Percentiles rank a stretch among this genome's conserved stretches.
Evolutionary conservation across 2,329 filamentous ascomycete genomes (phyloP).

Genomic region (Aureobasidium musti): DNA sequence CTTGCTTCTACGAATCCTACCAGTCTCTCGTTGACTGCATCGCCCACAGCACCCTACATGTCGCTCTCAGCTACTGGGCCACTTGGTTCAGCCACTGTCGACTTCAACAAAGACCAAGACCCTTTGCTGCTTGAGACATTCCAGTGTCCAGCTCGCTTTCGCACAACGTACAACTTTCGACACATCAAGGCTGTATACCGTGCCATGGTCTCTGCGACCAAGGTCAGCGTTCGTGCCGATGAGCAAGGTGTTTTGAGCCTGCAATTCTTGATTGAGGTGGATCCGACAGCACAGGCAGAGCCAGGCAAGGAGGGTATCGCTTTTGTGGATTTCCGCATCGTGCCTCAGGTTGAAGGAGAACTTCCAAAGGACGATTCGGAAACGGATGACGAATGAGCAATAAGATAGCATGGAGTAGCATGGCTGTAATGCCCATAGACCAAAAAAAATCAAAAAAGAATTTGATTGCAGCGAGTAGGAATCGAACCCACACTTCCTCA

Average conservation of each 20-base stretch:
- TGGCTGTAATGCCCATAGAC: background rate
- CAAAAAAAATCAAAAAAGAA: background rate
- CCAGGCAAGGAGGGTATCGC: constrained; percentile 51
- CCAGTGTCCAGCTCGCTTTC: constrained; percentile 59
- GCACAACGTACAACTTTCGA: constrained; percentile 80
- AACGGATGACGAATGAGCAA: constrained; percentile 10
- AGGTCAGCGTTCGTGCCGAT: constrained; percentile 88
- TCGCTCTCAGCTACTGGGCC: constrained; percentile 67
- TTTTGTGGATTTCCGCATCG: constrained; percentile 81
- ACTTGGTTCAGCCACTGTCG: constrained; percentile 61
- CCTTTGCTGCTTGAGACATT: constrained; percentile 69
- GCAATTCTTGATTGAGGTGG: constrained; percentile 94
- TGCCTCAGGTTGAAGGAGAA: constrained; percentile 68
- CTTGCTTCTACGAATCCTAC: constrained; percentile 66
- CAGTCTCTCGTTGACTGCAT: constrained; percentile 54
- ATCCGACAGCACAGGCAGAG: constrained; percentile 44
- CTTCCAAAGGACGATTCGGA: constrained; percentile 36
- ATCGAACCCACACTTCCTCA: constrained; percentile 2
- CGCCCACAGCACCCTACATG: constrained; percentile 61
- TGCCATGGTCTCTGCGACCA: constrained; percentile 90
- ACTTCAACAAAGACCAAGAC: constrained; percentile 50
- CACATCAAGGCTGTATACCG: constrained; percentile 81
- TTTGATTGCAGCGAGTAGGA: background rate
- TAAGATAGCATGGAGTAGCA: background rate
- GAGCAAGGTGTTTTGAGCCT: constrained; percentile 86